A percentile compares a stretch with the other conserved stretches of the same genome.
These are phyloP conservation scores for Rugonectria rugulosa DNA, from an alignment of 2,329 filamentous ascomycete genomes.

Conservation along the genomic window DNA sequence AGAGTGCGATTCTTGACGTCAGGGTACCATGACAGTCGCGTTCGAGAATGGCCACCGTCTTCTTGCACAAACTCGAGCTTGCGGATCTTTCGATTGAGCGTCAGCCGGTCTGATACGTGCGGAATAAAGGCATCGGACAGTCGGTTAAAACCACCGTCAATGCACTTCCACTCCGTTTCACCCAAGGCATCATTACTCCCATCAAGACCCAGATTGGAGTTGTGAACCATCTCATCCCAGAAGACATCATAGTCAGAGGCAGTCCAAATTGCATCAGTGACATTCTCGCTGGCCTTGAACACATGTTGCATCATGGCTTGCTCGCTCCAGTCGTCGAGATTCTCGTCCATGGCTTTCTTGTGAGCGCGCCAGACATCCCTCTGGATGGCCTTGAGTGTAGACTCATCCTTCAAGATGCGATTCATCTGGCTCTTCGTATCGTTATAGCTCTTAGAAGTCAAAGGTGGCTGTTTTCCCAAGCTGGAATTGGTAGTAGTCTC, in stretches of 20 bases:
- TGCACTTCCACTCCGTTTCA: conserved; percentile 37
- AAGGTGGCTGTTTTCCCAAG: no score
- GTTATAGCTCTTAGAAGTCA: no score
- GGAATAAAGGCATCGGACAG: conserved; percentile 46
- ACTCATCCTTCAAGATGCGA: no score
- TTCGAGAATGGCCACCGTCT: conserved; percentile 27
- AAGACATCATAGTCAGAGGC: conserved; percentile 38
- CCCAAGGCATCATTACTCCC: no score
- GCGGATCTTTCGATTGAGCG: conserved; percentile 34
- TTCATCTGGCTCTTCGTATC: no score
- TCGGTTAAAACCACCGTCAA: conserved; percentile 45
- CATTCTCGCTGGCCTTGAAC: conserved; percentile 45
- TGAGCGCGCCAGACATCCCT: no score
- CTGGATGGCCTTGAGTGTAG: no score
- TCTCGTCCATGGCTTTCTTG: conserved; percentile 40
- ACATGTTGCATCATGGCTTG: conserved; percentile 43
- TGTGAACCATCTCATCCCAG: conserved; percentile 41
- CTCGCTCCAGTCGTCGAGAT: conserved; percentile 41
- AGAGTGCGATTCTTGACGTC: conserved; percentile 34
- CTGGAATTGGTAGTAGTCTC: no score
- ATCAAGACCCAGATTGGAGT: no score
- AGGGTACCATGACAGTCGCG: conserved; percentile 29
- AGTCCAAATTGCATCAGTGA: conserved; percentile 46
- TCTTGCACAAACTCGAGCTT: conserved; percentile 35
- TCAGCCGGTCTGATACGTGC: conserved; percentile 38